These are phyloP conservation scores for Apophysomyces ossiformis DNA, from an alignment of 371 early-diverging fungal genomes.

Conservation along the genomic window DNA sequence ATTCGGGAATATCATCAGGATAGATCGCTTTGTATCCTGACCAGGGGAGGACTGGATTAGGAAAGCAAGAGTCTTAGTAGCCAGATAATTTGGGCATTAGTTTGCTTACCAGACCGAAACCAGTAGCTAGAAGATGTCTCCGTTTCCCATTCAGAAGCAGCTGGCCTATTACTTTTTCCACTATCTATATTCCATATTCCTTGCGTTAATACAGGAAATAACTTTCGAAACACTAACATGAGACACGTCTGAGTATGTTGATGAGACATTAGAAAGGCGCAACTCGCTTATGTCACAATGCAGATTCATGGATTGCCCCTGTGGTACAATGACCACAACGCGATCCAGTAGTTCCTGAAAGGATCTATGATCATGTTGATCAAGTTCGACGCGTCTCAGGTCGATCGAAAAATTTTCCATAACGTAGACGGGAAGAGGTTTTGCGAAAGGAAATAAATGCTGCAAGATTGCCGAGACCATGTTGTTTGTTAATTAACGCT, in stretches of 20 bases:
- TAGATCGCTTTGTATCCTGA: background rate
- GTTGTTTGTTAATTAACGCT: background rate
- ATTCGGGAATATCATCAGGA: background rate
- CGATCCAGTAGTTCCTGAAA: background rate
- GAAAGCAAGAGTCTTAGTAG: background rate
- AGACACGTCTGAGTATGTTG: background rate
- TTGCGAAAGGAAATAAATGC: background rate
- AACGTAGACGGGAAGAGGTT: background rate
- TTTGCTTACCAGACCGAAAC: background rate
- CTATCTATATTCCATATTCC: background rate
- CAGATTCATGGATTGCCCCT: background rate
- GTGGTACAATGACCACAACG: background rate
- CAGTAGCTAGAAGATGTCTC: background rate
- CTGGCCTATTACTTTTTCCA: slow-evolving; percentile 2
- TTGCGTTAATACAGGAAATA: background rate
- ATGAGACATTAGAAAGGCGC: background rate
- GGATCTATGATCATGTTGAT: background rate
- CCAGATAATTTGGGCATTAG: background rate
- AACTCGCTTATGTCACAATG: background rate
- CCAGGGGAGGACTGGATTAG: background rate
- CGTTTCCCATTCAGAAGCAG: background rate
- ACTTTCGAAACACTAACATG: background rate
- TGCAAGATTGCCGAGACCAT: background rate
- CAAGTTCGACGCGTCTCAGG: background rate
- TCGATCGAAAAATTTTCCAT: background rate